phyloP scores from a whole-genome alignment of 106 monocot genomes.

The Dendrobium chrysotoxum region DNA sequence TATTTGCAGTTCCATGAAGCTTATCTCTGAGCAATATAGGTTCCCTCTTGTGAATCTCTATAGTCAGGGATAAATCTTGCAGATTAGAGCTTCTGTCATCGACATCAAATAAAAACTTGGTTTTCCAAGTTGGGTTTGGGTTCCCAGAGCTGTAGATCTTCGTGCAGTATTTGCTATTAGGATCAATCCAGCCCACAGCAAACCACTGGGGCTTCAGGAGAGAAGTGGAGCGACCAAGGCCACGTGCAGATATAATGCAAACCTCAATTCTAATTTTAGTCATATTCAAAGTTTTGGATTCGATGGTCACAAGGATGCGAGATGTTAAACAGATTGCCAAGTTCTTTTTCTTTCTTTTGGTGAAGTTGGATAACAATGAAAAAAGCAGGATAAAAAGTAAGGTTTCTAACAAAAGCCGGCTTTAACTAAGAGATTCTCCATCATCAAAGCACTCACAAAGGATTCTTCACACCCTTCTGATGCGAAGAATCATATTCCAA shows the following conservation, averaged over 20 bases:
- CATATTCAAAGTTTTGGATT: slow-evolving; percentile 24
- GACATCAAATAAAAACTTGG: slow-evolving; percentile 44
- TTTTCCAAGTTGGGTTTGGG: slow-evolving; percentile 56
- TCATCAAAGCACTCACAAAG: too few relatives aligned
- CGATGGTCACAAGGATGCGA: too few relatives aligned
- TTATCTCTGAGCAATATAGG: slow-evolving; percentile 65
- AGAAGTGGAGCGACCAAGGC: slow-evolving; percentile 37
- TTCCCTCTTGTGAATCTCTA: slow-evolving; percentile 61
- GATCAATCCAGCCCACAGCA: slow-evolving; percentile 70
- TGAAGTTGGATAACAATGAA: too few relatives aligned
- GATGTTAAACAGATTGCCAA: too few relatives aligned
- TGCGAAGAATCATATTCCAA: too few relatives aligned
- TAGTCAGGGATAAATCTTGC: slow-evolving; percentile 29
- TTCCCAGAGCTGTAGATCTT: slow-evolving; percentile 49
- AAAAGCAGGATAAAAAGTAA: too few relatives aligned
- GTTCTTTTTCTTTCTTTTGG: too few relatives aligned
- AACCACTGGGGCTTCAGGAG: slow-evolving; percentile 75
- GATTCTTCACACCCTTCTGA: too few relatives aligned
- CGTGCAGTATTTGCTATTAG: slow-evolving; percentile 68
- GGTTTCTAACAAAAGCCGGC: too few relatives aligned
- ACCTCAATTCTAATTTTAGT: slow-evolving; percentile 38
- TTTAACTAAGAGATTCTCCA: too few relatives aligned
- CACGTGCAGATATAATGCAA: slow-evolving; percentile 76
- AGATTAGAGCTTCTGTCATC: slow-evolving; percentile 17
- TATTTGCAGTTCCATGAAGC: slow-evolving; percentile 49